Conservation (phyloP, 345 rosid genomes). For the Linum usitatissimum region DNA sequence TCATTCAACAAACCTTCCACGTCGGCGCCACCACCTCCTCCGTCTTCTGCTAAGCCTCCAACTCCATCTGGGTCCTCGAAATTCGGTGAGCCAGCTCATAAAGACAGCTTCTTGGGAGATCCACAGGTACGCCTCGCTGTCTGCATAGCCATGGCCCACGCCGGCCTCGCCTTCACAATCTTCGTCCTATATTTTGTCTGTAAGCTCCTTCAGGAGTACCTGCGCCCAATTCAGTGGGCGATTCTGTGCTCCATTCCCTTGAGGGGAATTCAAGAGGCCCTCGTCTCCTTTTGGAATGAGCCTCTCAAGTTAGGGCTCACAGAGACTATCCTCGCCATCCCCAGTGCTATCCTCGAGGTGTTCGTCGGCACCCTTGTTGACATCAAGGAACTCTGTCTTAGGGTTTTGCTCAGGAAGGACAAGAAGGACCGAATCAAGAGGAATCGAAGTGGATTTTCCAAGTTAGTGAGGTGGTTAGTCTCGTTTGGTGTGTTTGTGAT, state of each 20-base stretch:
- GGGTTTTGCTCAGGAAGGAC: conserved; percentile 45
- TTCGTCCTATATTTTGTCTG: conserved; percentile 52
- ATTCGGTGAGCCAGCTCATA: conserved; percentile 16
- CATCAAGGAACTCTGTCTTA: conserved; percentile 45
- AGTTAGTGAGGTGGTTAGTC: conserved; percentile 56
- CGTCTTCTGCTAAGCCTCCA: conserved; percentile 13
- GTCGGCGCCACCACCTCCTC: conserved; percentile 16
- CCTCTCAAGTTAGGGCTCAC: conserved; percentile 75
- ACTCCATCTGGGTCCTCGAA: background rate
- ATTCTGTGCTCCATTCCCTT: conserved; percentile 82
- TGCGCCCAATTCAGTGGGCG: conserved; percentile 94
- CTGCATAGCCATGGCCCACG: conserved; percentile 97
- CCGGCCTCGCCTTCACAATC: conserved; percentile 67
- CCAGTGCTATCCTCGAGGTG: conserved; percentile 53
- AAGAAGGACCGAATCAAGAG: conserved; percentile 10
- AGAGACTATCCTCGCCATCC: conserved; percentile 86
- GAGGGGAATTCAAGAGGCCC: conserved; percentile 77
- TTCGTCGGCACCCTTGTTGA: conserved; percentile 67
- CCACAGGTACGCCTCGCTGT: conserved; percentile 82
- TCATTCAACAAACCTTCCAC: conserved; percentile 58
- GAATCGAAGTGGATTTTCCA: conserved; percentile 56
- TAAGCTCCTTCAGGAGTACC: conserved; percentile 72
- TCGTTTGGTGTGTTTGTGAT: conserved; percentile 72
- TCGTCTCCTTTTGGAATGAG: conserved; percentile 76
- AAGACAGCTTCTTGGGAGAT: conserved; percentile 37